Conservation (phyloP, 2,329 filamentous ascomycete genomes). For the Boeremia lycopersici region DNA sequence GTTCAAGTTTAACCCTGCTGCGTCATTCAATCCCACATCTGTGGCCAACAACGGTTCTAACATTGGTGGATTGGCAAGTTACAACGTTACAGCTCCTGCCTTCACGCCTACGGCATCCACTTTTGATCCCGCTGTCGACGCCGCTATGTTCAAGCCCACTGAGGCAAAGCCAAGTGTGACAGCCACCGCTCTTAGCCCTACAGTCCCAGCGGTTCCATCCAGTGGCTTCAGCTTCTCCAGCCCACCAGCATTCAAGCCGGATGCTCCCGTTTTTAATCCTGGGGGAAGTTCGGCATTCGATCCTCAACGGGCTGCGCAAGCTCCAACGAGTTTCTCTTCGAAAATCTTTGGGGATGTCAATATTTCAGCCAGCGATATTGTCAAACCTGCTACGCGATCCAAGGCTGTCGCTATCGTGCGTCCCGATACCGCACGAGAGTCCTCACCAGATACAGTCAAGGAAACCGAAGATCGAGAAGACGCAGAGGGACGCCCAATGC, state of each 20-base stretch:
- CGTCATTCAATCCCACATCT: conserved; percentile 56
- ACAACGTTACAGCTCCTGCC: conserved; percentile 71
- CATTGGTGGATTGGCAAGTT: conserved; percentile 49
- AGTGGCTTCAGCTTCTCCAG: conserved; percentile 34
- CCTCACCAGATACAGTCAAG: conserved; percentile 51
- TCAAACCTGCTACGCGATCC: conserved; percentile 71
- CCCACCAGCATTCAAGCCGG: conserved; percentile 55
- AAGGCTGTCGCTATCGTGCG: conserved; percentile 84
- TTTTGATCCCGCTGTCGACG: conserved; percentile 35
- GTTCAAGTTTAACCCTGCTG: conserved; percentile 74
- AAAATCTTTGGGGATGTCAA: conserved; percentile 52
- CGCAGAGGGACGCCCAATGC: conserved; percentile 65
- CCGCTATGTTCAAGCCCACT: conserved; percentile 1
- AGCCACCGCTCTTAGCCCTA: conserved; percentile 22
- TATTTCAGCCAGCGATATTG: conserved; percentile 64
- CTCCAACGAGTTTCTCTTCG: conserved; percentile 38
- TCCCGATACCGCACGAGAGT: conserved; percentile 56
- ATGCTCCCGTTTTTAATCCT: conserved; percentile 73
- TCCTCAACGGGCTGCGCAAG: conserved; percentile 27
- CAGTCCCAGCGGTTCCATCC: conserved; percentile 21
- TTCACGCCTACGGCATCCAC: conserved; percentile 56
- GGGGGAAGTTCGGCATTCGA: conserved; percentile 28
- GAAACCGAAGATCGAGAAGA: conserved; percentile 56
- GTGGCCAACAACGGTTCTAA: conserved; percentile 50
- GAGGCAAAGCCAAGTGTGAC: conserved; percentile 14